Base-by-base conservation (phyloP, 768 basidiomycete species). In the Punctularia strigosozonata region DNA sequence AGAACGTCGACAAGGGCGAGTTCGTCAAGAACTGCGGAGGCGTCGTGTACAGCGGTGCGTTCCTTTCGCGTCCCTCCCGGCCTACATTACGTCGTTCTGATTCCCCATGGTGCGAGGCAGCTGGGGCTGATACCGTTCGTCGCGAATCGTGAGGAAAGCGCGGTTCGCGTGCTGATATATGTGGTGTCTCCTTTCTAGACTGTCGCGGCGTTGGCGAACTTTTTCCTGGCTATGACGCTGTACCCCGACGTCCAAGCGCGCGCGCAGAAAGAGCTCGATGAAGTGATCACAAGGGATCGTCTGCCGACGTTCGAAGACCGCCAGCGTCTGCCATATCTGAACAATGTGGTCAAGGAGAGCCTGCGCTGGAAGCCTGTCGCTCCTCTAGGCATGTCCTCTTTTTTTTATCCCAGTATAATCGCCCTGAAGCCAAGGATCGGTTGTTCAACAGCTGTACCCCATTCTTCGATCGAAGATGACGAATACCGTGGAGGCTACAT, bases 151-250 rank as follows among this genome's bases (percentile, higher is more conserved):
- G 18, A 23, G 19, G 4, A 13, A 21, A 14, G n/a, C n/a, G n/a
- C 21, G 20, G 6, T 3, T 21, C 15, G 7, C 31, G 6, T 18
- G 33, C 43, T 47, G 28, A 52, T 21, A 25, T 19, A 4, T 24
- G 22, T 35, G 19, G 12, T 25, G n/a, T n/a, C n/a, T n/a, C n/a
- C n/a, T n/a, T n/a, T n/a, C n/a, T n/a, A 77, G 75, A 76, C 71
- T 3, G 61, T 68, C 10, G 65, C 71, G 12, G 58, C 66, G 12
- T 51, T 76, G 26, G 58, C 65, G 26, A 60, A 64, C 3, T 75
- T 77, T 48, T 43, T 73, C 19, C 62, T 75, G 8, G 68, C 73
- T 4, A 74, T 77, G 71, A 56, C 69, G 33, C 57, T 68, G 22
- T 50, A 74, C 50, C 75, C 76, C 14, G 56, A 67, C 3, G 63